Base-by-base conservation (phyloP, 2,329 filamentous ascomycete species). In the Bipolaris victoriae region DNA sequence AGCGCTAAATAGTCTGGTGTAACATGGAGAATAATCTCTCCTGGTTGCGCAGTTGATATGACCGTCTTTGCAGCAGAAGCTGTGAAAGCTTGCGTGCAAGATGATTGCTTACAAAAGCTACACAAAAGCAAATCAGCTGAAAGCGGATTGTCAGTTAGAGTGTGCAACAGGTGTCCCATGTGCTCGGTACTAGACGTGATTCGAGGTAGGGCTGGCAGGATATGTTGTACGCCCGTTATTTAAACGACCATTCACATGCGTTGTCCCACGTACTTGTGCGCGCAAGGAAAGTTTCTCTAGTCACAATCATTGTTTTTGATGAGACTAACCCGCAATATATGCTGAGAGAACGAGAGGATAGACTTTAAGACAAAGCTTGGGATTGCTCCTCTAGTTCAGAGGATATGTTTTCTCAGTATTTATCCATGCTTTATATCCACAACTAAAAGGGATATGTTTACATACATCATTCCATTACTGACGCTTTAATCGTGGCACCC, bases 131-230 rank as follows among this genome's bases (percentile, higher is more conserved):
- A n/a, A 7, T 11, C 26, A 15, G 13, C 13, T 3, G 18, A 22
- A 41, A 18, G 5, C 40, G 35, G 47, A 16, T 33, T 33, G 40
- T 55, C 40, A 35, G 26, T 24, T 24, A 10, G n/a, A 52, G 35
- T 22, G 33, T 44, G 22, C 48, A 52, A 56, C 48, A n/a, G 35
- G 24, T 39, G 52, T 26, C 13, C 48, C 41, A 15, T 45, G 41
- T n/a, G 18, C 16, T 36, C 35, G 36, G 43, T 31, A 39, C 15
- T 35, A 56, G 40, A 18, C 5, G n/a, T 55, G 33, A 41, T 31
- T 18, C 29, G 37, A 13, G 24, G 10, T 26, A 31, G 18, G 48
- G 26, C 26, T 22, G 16, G 40, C 35, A 40, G 53, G 39, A 39
- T 41, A 29, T 36, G 41, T 39, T 40, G 41, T 36, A 56, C 53